Evolutionary conservation across 2,329 filamentous ascomycete species (phyloP).

Genomic region (Aspergillus nomiae): DNA sequence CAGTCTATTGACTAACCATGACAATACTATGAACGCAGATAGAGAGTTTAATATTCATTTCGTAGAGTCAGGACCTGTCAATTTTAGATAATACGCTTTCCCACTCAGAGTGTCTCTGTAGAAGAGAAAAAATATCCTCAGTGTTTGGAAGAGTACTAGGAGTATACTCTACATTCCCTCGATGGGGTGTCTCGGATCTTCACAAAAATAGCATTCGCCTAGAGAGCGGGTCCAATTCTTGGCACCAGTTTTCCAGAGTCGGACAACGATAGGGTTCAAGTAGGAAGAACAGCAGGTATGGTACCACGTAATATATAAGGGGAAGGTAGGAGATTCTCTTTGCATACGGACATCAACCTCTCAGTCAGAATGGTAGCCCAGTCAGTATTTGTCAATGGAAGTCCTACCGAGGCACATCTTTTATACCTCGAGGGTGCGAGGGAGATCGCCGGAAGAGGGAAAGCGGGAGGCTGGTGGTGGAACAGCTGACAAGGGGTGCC

Average conservation of each 20-base stretch:
- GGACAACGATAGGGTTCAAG: not conserved
- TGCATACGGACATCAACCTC: not conserved
- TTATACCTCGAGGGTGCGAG: not conserved
- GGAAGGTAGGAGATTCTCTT: not conserved
- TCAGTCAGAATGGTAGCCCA: not conserved
- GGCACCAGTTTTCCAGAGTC: not conserved
- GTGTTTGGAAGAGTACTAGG: not conserved
- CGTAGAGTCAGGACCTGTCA: not conserved
- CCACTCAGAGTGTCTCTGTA: not conserved
- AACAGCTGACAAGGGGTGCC: not conserved
- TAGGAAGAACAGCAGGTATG: not conserved
- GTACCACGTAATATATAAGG: not conserved
- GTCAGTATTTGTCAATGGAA: not conserved
- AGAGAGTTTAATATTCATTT: not conserved
- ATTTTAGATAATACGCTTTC: not conserved
- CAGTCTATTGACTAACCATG: not conserved
- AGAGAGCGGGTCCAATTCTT: not conserved
- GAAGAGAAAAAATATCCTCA: not conserved
- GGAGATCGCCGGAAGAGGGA: not conserved
- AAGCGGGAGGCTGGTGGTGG: constrained; percentile 2
- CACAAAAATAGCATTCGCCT: not conserved
- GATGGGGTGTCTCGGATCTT: not conserved
- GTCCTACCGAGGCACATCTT: not conserved
- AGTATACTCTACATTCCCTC: not conserved
- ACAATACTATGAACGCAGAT: not conserved